A percentile compares a stretch with the other conserved stretches of the same genome.
These are phyloP conservation scores for Chaetomium strumarium DNA, from an alignment of 2,329 filamentous ascomycete species.

Conservation along the genomic window DNA sequence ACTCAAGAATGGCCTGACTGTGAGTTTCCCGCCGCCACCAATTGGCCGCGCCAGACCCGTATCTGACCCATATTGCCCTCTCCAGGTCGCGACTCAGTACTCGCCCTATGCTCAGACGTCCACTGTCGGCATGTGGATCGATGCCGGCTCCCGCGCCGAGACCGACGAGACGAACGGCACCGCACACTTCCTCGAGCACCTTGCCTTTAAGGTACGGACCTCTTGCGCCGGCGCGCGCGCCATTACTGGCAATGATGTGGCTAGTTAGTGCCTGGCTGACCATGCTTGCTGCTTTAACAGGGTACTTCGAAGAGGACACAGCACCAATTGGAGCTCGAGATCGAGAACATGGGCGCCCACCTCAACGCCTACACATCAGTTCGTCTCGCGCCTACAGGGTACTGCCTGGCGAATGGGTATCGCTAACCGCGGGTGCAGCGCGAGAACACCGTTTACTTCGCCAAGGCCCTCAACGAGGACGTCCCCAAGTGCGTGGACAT, in stretches of 20 bases:
- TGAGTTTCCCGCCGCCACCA: constrained; percentile 42
- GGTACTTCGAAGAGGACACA: constrained; percentile 92
- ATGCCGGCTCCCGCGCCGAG: constrained; percentile 96
- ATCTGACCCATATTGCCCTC: constrained; percentile 27
- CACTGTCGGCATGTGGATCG: constrained; percentile 98
- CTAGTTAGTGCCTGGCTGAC: constrained; percentile 4
- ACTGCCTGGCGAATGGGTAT: not conserved
- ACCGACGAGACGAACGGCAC: constrained; percentile 98
- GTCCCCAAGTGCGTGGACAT: constrained; percentile 96
- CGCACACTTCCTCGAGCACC: constrained; percentile 98
- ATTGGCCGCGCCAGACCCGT: constrained; percentile 29
- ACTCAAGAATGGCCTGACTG: constrained; percentile 94
- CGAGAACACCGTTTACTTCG: constrained; percentile 99
- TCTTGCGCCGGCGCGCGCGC: not conserved
- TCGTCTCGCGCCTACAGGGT: constrained; percentile 24
- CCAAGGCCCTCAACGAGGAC: constrained; percentile 97
- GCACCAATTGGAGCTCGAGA: constrained; percentile 97
- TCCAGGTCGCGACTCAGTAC: constrained; percentile 92
- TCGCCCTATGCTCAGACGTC: constrained; percentile 97
- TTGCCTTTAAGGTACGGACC: constrained; percentile 88
- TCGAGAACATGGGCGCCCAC: constrained; percentile 99
- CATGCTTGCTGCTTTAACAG: constrained; percentile 37
- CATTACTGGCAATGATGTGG: not conserved
- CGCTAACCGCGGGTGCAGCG: constrained; percentile 49
- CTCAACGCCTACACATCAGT: constrained; percentile 99